Percentiles rank a stretch among this genome's conserved stretches.
These are phyloP conservation scores for Emmonsiellopsis sp. DNA, from an alignment of 2,329 filamentous ascomycete species.

Conservation along the genomic window DNA sequence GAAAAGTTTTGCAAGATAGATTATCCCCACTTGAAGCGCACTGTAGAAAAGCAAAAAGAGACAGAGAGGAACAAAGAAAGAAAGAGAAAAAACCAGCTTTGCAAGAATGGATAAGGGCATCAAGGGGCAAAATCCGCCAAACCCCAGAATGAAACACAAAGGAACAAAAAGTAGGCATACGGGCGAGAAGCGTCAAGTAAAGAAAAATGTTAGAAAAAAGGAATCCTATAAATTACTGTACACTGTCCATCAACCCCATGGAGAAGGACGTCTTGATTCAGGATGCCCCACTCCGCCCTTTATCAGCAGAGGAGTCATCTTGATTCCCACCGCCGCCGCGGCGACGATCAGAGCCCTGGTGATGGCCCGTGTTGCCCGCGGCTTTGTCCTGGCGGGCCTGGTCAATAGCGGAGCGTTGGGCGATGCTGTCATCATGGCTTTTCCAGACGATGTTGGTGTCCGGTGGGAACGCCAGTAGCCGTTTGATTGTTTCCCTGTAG, in stretches of 20 bases:
- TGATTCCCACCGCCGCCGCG: slow-evolving; percentile 31
- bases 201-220: background rate
- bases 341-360: slow-evolving; percentile 34
- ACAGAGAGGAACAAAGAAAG: background rate
- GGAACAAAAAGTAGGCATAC: background rate
- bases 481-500: slow-evolving; percentile 82
- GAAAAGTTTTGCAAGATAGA: background rate
- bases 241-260: background rate
- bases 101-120: background rate
- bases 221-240: background rate
- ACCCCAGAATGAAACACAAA: background rate
- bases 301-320: slow-evolving; percentile 36
- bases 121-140: background rate
- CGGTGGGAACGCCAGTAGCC: slow-evolving; percentile 71
- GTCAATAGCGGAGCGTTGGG: slow-evolving; percentile 81
- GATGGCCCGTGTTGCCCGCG: slow-evolving; percentile 24
- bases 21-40: background rate
- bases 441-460: slow-evolving; percentile 94
- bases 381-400: slow-evolving; percentile 82
- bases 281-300: slow-evolving; percentile 30
- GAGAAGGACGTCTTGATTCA: slow-evolving; percentile 11
- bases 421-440: slow-evolving; percentile 91
- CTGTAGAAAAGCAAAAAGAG: background rate
- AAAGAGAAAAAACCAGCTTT: background rate
- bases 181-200: background rate